Evolutionary conservation across 148 eudicot species (phyloP), one percentile per base, ranked within the genome.

Genomic region (Beta vulgaris): DNA sequence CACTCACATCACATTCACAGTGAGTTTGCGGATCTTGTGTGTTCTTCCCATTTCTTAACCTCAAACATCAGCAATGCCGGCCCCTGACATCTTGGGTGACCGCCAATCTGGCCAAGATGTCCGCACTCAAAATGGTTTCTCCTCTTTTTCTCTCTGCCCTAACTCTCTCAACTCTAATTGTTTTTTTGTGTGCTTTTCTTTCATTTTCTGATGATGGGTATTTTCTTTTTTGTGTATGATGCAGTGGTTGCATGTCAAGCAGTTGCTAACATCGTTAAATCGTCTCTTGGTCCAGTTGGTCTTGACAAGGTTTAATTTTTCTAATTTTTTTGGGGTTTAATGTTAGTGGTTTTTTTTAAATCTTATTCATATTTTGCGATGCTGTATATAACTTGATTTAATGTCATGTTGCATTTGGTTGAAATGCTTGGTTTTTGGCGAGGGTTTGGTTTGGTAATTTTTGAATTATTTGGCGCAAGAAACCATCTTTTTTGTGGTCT

Each of bases 81-180:
- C 85, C 7, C 95, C 85, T 31, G 99, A 92, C 83, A 90, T 95
- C 49, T 71, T 90, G 79, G 99, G 99, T 31, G 99, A 95, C 16
- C 92, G 97, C 64, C 97, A 92, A 74, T 92, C 97, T 51, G 99
- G 97, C 36, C 99, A 92, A 86, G 97, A 92, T 68, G 99, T 95
- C 42, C 97, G 99, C 76, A 84, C 99, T 40, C 97, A 95, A 78
- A 95, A 95, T 58, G 97, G 97, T 91, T 67, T 57, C 44, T 49
- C 25, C 3, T 28, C 28, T 46, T 9, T 48, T 2, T 29, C 26
- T 23, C 28, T 70, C 9, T 37, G 18, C 34, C 40, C 31, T 77
- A 16, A 75, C 7, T 43, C 4, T 9, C 62, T n/a, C n/a, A n/a
- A n/a, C n/a, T n/a, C n/a, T n/a, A n/a, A n/a, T n/a, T n/a, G n/a